These are phyloP conservation scores for Dryadomyces quercivorus DNA, from an alignment of 2,329 filamentous ascomycete genomes.

Conservation along the genomic window DNA sequence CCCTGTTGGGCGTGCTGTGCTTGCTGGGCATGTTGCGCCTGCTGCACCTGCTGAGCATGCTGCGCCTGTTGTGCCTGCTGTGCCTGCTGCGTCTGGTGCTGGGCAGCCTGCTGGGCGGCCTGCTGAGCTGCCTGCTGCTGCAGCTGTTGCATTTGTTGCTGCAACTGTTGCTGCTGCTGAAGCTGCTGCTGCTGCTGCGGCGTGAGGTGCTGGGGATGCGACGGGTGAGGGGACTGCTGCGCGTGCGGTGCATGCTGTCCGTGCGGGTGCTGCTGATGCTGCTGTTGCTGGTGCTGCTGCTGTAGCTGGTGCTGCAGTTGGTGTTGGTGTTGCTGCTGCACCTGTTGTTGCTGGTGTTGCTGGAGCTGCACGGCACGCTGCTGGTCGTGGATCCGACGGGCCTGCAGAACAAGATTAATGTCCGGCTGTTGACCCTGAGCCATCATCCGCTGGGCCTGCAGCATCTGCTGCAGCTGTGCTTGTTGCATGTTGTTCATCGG, in stretches of 20 bases:
- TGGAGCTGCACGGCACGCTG: constrained; percentile 44
- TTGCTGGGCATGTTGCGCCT: constrained; percentile 17
- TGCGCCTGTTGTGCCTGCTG: constrained; percentile 21
- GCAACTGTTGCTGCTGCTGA: constrained; percentile 28
- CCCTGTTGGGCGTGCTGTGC: constrained; percentile 34
- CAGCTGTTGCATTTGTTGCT: constrained; percentile 16
- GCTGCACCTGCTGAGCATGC: constrained; percentile 14
- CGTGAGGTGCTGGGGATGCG: constrained; percentile 27
- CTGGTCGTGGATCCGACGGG: constrained; percentile 54
- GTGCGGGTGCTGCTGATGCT: not conserved
- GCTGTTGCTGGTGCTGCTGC: constrained; percentile 17
- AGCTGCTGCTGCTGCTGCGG: constrained; percentile 6
- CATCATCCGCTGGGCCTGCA: constrained; percentile 46
- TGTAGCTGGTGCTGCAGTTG: constrained; percentile 18
- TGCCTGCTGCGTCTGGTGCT: constrained; percentile 9
- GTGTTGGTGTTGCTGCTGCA: constrained; percentile 44
- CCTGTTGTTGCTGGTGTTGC: constrained; percentile 36
- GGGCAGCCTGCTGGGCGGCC: constrained; percentile 14
- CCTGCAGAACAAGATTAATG: constrained; percentile 46
- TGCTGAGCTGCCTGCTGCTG: constrained; percentile 13
- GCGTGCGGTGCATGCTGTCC: constrained; percentile 14
- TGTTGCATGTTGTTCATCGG: constrained; percentile 53
- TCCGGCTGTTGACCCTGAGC: constrained; percentile 30
- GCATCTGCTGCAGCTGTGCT: constrained; percentile 51
- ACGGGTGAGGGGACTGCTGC: constrained; percentile 37